A percentile compares a stretch with the other conserved stretches of the same genome.
Evolutionary conservation across 2,329 filamentous ascomycete species (phyloP).

Genomic region (Sphaerostilbella broomeana): DNA sequence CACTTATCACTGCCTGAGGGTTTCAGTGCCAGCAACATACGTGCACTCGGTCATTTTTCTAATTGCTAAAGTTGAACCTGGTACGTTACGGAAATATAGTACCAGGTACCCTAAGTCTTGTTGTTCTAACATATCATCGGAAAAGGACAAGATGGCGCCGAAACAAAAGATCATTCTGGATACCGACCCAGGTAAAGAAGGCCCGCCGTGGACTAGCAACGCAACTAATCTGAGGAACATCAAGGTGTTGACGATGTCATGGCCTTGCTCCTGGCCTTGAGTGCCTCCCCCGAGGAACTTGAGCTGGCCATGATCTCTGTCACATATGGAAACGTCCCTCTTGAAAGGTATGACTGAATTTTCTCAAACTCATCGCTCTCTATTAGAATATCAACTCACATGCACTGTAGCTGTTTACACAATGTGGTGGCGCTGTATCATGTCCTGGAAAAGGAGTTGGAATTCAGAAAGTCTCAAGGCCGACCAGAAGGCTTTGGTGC

Average conservation of each 20-base stretch:
- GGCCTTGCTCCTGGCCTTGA: slow-evolving; percentile 79
- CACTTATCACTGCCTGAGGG: too few species aligned
- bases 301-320: slow-evolving; percentile 81
- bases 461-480: slow-evolving; percentile 69
- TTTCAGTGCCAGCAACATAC: too few species aligned
- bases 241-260: slow-evolving; percentile 82
- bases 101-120: too few species aligned
- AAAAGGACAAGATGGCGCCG: slow-evolving; percentile 13
- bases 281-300: slow-evolving; percentile 73
- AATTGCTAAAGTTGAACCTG: too few species aligned
- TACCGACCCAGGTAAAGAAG: slow-evolving; percentile 56
- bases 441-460: slow-evolving; percentile 79
- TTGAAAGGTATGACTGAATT: slow-evolving; percentile 56
- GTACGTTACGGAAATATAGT: too few species aligned
- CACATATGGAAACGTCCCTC: slow-evolving; percentile 89
- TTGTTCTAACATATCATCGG: too few species aligned
- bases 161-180: slow-evolving; percentile 81
- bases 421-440: slow-evolving; percentile 91
- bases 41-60: too few species aligned
- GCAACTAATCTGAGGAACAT: too few species aligned
- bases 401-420: slow-evolving; percentile 60
- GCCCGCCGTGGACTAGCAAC: too few species aligned
- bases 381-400: not conserved
- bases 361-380: not conserved
- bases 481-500: slow-evolving; percentile 64